These are phyloP conservation scores for Starmerella geochares DNA, from an alignment of 805 yeast genomes.

Conservation along the genomic window DNA sequence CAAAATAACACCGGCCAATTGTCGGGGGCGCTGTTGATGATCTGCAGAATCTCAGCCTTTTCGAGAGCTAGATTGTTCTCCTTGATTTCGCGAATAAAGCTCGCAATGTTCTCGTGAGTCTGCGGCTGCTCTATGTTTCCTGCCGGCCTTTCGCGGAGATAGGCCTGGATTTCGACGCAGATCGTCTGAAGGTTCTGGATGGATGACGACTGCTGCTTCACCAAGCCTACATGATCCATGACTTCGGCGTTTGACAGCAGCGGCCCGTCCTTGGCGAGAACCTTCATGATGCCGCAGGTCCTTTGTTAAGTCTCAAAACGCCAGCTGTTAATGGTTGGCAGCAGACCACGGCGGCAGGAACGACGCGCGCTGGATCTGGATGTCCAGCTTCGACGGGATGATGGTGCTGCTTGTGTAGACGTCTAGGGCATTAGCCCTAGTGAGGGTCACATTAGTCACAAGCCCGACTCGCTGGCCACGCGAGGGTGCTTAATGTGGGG, in stretches of 20 bases:
- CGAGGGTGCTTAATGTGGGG: background rate
- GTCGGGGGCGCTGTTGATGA: conserved; percentile 70
- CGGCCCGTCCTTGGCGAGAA: conserved; percentile 44
- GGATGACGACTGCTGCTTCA: conserved; percentile 33
- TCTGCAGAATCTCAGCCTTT: conserved; percentile 75
- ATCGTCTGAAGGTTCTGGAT: conserved; percentile 31
- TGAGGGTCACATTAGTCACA: background rate
- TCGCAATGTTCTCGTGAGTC: conserved; percentile 29
- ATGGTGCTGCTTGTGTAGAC: no score
- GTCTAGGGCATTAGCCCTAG: conserved; percentile 3
- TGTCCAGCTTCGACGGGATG: no score
- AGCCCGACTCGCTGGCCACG: background rate
- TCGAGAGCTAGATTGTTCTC: conserved; percentile 46
- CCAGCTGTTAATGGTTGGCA: no score
- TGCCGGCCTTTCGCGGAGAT: conserved; percentile 34
- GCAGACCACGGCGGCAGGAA: background rate
- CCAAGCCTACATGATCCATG: conserved; percentile 41
- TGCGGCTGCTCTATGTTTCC: conserved; percentile 33
- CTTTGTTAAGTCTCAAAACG: background rate
- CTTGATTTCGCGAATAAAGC: conserved; percentile 38
- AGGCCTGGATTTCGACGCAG: conserved; percentile 32
- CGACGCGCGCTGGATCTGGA: no score
- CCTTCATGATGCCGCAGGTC: conserved; percentile 28
- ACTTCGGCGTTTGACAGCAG: conserved; percentile 61
- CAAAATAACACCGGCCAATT: conserved; percentile 70